These are phyloP conservation scores for Eucalyptus microcorys DNA, from an alignment of 345 rosid genomes.

Conservation along the genomic window DNA sequence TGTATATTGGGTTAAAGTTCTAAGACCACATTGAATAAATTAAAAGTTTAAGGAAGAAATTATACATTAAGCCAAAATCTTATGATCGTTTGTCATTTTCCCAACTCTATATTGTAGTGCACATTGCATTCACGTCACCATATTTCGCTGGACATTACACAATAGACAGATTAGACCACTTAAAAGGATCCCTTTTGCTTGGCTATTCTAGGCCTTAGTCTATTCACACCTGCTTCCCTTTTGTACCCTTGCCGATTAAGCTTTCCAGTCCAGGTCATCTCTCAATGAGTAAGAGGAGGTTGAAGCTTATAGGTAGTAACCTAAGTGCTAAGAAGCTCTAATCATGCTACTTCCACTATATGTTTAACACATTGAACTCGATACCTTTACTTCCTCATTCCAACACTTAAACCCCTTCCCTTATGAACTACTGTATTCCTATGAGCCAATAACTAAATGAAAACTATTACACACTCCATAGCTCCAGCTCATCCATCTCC, in stretches of 20 bases:
- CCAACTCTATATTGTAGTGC: neutral
- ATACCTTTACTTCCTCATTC: neutral
- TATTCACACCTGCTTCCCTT: neutral
- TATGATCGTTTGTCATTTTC: neutral
- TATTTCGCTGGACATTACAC: neutral
- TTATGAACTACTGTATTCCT: neutral
- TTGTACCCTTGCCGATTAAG: neutral
- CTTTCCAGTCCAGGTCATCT: neutral
- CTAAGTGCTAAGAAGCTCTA: neutral
- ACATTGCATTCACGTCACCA: neutral
- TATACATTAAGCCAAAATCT: no score
- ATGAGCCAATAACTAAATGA: neutral
- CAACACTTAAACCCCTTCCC: neutral
- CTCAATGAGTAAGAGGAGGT: neutral
- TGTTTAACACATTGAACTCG: neutral
- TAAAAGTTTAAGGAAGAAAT: accelerated
- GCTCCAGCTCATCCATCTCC: no score
- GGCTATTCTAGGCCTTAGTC: neutral
- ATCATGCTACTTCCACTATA: neutral
- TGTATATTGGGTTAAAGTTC: accelerated
- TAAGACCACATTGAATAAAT: no score
- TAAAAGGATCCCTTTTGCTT: neutral
- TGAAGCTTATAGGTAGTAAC: neutral
- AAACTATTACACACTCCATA: no score
- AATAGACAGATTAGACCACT: neutral